A percentile compares a stretch with the other conserved stretches of the same genome.
Evolutionary conservation across 352 stramenopile genomes (phyloP).

Genomic region (Peronospora destructor): DNA sequence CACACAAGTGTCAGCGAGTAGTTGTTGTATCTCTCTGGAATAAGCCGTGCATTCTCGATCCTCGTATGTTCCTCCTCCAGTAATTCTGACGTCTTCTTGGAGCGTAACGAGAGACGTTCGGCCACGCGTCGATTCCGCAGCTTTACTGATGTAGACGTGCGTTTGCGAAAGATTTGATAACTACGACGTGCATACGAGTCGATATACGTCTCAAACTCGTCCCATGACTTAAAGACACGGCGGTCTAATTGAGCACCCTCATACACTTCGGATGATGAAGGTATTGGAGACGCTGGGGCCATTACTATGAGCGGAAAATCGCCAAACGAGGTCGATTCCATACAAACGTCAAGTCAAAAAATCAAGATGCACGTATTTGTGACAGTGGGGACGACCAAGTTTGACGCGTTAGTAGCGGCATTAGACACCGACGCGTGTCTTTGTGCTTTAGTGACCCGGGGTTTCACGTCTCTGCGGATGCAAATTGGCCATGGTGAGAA

Average conservation of each 20-base stretch:
- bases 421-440: constrained; percentile 61
- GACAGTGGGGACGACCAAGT: constrained; percentile 92
- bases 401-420: constrained; percentile 83
- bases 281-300: not conserved
- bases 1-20: constrained; percentile 37
- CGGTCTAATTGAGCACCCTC: constrained; percentile 15
- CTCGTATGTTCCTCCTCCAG: not conserved
- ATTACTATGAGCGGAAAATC: not conserved
- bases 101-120: constrained; percentile 7
- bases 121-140: constrained; percentile 26
- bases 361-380: constrained; percentile 67
- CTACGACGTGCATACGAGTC: constrained; percentile 22
- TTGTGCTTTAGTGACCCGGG: constrained; percentile 36
- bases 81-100: constrained; percentile 1
- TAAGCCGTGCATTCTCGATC: constrained; percentile 12
- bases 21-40: constrained; percentile 30
- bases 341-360: constrained; percentile 6
- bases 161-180: constrained; percentile 36
- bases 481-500: constrained; percentile 81
- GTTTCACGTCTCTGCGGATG: constrained; percentile 57
- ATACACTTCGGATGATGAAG: constrained; percentile 5
- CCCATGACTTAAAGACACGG: constrained; percentile 29
- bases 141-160: constrained; percentile 33
- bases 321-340: not conserved
- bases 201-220: constrained; percentile 28